phyloP scores from a whole-genome alignment of 805 yeast genomes.

The Starmerella lactis-condensi region DNA sequence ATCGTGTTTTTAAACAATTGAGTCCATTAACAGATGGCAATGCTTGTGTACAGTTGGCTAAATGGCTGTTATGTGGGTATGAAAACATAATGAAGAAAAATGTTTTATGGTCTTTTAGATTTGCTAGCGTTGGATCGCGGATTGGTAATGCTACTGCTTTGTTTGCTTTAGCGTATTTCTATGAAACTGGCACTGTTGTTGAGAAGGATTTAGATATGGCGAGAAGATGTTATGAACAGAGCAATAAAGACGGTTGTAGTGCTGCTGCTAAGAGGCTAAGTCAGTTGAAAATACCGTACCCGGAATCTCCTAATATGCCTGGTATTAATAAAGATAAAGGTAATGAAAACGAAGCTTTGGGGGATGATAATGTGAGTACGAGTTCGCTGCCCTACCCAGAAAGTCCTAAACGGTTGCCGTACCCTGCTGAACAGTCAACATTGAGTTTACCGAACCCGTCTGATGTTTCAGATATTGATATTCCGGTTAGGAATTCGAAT shows the following conservation, averaged over 20 bases:
- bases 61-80: conserved; percentile 59
- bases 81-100: conserved; percentile 34
- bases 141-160: conserved; percentile 44
- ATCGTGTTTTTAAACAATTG: conserved; percentile 11
- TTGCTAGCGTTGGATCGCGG: conserved; percentile 48
- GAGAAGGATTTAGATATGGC: conserved; percentile 29
- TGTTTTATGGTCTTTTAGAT: conserved; percentile 45
- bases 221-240: conserved; percentile 31
- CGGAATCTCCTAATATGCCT: conserved; percentile 10
- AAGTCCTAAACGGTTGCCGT: too few species aligned
- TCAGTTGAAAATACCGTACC: conserved; percentile 10
- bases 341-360: too few species aligned
- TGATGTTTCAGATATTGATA: too few species aligned
- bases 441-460: too few species aligned
- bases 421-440: too few species aligned
- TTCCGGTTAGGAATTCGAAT: too few species aligned
- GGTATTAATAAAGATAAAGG: too few species aligned
- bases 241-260: conserved; percentile 33
- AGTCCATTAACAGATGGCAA: conserved; percentile 18
- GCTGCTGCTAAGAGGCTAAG: conserved; percentile 21
- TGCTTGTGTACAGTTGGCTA: conserved; percentile 26
- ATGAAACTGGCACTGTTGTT: conserved; percentile 48
- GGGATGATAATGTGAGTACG: too few species aligned
- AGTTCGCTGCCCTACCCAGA: too few species aligned
- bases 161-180: conserved; percentile 50